Evolutionary conservation across 2,329 filamentous ascomycete species (phyloP), one percentile per base, ranked within the genome.

Genomic region (Diaporthe eres): DNA sequence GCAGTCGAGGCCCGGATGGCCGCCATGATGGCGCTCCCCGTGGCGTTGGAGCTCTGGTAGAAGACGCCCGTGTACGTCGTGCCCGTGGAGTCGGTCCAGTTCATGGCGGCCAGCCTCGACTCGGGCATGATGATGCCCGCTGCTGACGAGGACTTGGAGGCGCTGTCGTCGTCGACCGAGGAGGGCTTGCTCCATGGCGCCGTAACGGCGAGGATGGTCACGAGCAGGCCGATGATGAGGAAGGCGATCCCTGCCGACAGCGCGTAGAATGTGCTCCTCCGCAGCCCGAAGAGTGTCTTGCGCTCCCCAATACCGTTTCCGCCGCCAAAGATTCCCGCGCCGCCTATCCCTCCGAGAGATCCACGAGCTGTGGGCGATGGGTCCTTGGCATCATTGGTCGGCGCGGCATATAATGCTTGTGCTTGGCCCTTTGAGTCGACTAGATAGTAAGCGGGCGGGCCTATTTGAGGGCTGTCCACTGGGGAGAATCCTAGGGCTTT

Each of bases 351-450:
- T 39, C 65, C 65, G 13, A 42, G 65, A 28, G 65, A 70, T 9
- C 65, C 49, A 13, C n/a, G 13, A 7, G 34, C n/a, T 17, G 65
- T 70, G n/a, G 65, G 51, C 15, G 49, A 7, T 19, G 12, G 49
- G 49, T 55, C 65, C 37, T 28, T 55, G 10, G 49, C 49, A 13
- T 47, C 67, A 57, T 31, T 74, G 60, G 49, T 55, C 4, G 71
- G 74, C 44, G 58, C 61, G 22, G 74, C 67, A 57, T 75, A 75
- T 8, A 75, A 31, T n/a, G 60, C 71, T 37, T 75, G 74, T 28
- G 71, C 28, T 42, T 75, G 71, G 19, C 74, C 74, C 37, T 75
- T 75, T 17, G 74, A 49, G 60, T 75, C 74, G 60, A 75, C 74
- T 28, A 75, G 61, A 37, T 68, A 75, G 31, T 75, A 75, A 6